These are phyloP conservation scores for Peniophora sp. DNA, from an alignment of 1,284 basidiomycete genomes.

Conservation along the genomic window DNA sequence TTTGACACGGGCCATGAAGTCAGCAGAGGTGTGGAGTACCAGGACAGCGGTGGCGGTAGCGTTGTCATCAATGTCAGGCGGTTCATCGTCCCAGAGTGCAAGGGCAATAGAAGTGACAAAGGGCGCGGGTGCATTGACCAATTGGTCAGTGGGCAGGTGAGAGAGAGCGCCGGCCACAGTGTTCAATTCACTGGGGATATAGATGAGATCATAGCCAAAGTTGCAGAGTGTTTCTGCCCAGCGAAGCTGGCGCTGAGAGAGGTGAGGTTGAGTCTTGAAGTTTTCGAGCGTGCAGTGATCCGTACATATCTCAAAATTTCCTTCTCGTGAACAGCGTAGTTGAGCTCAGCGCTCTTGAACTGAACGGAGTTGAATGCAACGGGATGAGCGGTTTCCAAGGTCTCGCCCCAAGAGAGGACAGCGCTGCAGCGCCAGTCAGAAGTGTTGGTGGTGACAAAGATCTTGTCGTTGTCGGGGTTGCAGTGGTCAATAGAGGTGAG, in stretches of 20 bases:
- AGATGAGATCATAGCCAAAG: conserved; percentile 25
- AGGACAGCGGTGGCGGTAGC: too few relatives aligned
- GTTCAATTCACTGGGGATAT: conserved; percentile 28
- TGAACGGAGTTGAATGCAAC: conserved; percentile 11
- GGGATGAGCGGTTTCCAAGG: conserved; percentile 10
- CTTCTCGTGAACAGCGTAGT: conserved; percentile 23
- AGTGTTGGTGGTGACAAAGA: conserved; percentile 21
- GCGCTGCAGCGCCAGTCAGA: conserved; percentile 18
- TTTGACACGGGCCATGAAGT: background rate
- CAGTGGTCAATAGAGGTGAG: conserved; percentile 25
- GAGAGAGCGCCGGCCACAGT: conserved; percentile 28
- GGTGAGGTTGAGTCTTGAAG: conserved; percentile 25
- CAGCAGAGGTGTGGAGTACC: too few relatives aligned
- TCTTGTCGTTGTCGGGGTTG: conserved; percentile 14
- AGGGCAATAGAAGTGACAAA: too few relatives aligned
- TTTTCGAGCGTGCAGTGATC: conserved; percentile 29
- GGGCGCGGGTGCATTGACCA: too few relatives aligned
- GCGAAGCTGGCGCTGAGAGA: conserved; percentile 23
- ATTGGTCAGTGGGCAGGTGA: conserved; percentile 17
- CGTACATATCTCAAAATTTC: conserved; percentile 28
- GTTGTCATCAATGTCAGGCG: too few relatives aligned
- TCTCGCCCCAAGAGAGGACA: conserved; percentile 13
- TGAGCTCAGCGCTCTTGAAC: conserved; percentile 22
- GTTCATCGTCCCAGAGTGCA: too few relatives aligned
- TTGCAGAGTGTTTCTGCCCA: conserved; percentile 31